These are phyloP conservation scores for Lachnellula subtilissima DNA, from an alignment of 2,329 filamentous ascomycete species.

Conservation along the genomic window DNA sequence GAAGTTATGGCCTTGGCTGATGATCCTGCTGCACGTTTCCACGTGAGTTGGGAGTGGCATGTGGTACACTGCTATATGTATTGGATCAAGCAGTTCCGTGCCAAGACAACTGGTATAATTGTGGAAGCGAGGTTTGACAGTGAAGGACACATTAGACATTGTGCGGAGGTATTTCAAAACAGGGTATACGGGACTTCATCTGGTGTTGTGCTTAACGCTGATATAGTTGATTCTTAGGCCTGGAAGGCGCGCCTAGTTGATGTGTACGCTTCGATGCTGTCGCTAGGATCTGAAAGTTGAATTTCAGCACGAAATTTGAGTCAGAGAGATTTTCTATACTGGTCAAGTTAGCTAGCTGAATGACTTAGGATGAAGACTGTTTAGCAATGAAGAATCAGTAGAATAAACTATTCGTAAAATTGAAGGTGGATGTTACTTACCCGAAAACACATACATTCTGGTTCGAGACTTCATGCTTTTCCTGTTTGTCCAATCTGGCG, in stretches of 20 bases:
- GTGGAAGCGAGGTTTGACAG: slow-evolving; percentile 26
- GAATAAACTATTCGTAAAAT: too few species aligned
- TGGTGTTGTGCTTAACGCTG: slow-evolving; percentile 1
- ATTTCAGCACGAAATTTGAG: too few species aligned
- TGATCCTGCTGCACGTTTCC: slow-evolving; percentile 16
- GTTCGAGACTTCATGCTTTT: too few species aligned
- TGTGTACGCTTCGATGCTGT: background rate
- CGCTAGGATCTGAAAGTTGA: too few species aligned
- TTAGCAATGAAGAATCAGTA: too few species aligned
- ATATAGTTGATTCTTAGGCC: background rate
- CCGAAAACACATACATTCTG: too few species aligned
- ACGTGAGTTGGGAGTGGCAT: slow-evolving; percentile 28
- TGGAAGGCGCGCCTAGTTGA: background rate
- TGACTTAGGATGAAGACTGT: too few species aligned
- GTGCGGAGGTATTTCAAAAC: slow-evolving; percentile 11
- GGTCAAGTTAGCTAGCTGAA: too few species aligned
- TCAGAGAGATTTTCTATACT: too few species aligned
- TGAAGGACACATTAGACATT: slow-evolving; percentile 14
- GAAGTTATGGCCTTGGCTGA: slow-evolving; percentile 22
- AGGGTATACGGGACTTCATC: background rate
- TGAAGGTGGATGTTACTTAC: too few species aligned
- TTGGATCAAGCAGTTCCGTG: slow-evolving; percentile 30
- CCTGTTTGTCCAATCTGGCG: too few species aligned
- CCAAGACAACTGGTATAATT: slow-evolving; percentile 8
- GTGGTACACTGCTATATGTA: slow-evolving; percentile 32